A percentile compares a stretch with the other conserved stretches of the same genome.
phyloP scores from a whole-genome alignment of 2,329 filamentous ascomycete genomes.

The Stemphylium beticola region DNA sequence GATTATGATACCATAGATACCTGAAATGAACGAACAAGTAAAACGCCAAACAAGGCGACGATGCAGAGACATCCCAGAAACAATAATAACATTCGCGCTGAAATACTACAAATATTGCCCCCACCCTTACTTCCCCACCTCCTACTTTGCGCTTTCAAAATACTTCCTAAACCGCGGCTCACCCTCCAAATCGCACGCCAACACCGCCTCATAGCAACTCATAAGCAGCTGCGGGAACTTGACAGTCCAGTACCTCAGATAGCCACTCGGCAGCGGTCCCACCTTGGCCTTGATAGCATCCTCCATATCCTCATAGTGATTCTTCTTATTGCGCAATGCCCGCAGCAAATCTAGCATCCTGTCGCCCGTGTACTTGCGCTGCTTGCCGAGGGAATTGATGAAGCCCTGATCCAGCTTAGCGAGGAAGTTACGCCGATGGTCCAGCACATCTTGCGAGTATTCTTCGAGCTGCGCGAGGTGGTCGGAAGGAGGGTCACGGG shows the following conservation, averaged over 20 bases:
- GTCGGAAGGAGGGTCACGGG: slow-evolving; percentile 77
- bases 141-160: slow-evolving; percentile 12
- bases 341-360: slow-evolving; percentile 85
- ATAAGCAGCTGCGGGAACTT: slow-evolving; percentile 81
- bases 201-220: slow-evolving; percentile 68
- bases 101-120: not conserved
- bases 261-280: slow-evolving; percentile 77
- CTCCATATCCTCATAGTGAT: slow-evolving; percentile 97
- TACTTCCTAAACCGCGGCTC: slow-evolving; percentile 16
- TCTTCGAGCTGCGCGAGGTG: slow-evolving; percentile 67
- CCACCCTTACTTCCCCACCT: not conserved
- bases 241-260: slow-evolving; percentile 81
- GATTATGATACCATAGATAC: too few relatives aligned
- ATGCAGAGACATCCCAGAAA: not conserved
- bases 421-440: slow-evolving; percentile 76
- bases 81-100: not conserved
- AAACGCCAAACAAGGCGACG: too few relatives aligned
- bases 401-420: slow-evolving; percentile 78
- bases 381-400: slow-evolving; percentile 87
- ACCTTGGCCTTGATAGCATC: slow-evolving; percentile 76
- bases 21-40: too few relatives aligned
- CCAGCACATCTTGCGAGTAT: slow-evolving; percentile 53
- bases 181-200: slow-evolving; percentile 12
- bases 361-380: slow-evolving; percentile 89
- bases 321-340: slow-evolving; percentile 92